These are phyloP conservation scores for Cladosporium cucumerinum DNA, from an alignment of 2,329 filamentous ascomycete species.

Conservation along the genomic window DNA sequence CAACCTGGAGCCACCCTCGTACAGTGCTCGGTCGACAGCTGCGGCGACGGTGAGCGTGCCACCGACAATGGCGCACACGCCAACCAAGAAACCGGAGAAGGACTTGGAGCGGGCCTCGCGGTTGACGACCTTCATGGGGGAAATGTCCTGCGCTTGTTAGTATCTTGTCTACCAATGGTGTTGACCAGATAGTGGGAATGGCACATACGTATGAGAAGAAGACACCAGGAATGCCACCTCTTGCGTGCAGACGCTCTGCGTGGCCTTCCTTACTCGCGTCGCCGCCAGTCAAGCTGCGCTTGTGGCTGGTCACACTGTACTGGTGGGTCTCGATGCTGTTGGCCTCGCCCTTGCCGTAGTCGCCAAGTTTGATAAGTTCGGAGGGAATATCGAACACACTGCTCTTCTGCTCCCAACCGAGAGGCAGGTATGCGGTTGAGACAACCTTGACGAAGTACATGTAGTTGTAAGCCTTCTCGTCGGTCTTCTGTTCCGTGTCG, in stretches of 20 bases:
- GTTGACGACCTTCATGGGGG: constrained; percentile 99
- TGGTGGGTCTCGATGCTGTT: constrained; percentile 96
- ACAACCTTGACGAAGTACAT: constrained; percentile 99
- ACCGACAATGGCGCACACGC: constrained; percentile 89
- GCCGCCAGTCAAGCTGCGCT: constrained; percentile 79
- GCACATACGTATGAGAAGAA: constrained; percentile 93
- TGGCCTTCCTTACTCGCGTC: constrained; percentile 84
- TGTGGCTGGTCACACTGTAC: constrained; percentile 96
- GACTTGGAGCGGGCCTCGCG: constrained; percentile 85
- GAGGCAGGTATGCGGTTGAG: constrained; percentile 86
- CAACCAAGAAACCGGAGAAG: constrained; percentile 87
- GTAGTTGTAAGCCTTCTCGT: constrained; percentile 85
- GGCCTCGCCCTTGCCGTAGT: constrained; percentile 61
- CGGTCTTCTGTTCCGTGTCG: constrained; percentile 68
- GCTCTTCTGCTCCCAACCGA: constrained; percentile 74
- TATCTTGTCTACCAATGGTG: neutral
- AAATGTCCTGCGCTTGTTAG: constrained; percentile 64
- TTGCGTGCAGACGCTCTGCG: constrained; percentile 83
- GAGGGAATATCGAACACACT: constrained; percentile 35
- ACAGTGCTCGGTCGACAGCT: constrained; percentile 84
- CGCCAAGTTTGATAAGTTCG: constrained; percentile 62
- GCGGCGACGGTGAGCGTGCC: constrained; percentile 95
- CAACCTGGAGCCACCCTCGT: constrained; percentile 78
- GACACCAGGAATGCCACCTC: constrained; percentile 90
- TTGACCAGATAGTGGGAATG: neutral